Evolutionary conservation across 257 asterid species (phyloP).

Genomic region (Solanum virginianum): DNA sequence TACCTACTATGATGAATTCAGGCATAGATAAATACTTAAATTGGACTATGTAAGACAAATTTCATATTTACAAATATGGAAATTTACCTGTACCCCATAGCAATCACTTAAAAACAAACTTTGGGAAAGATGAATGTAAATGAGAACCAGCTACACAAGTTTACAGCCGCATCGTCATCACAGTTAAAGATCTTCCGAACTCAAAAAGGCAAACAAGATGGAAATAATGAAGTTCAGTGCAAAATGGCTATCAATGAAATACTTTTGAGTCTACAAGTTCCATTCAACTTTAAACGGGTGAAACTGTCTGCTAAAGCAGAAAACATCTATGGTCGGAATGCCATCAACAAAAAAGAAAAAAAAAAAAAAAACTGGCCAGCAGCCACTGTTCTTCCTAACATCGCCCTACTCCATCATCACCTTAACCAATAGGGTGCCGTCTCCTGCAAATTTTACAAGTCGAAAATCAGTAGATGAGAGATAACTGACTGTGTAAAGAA

Average conservation of each 20-base stretch:
- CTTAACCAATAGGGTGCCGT: constrained; percentile 77
- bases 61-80: neutral
- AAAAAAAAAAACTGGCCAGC: constrained; percentile 14
- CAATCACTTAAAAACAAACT: neutral
- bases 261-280: constrained; percentile 3
- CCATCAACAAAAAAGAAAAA: constrained; percentile 1
- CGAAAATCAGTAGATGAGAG: neutral
- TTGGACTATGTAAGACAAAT: neutral
- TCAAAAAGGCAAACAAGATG: neutral
- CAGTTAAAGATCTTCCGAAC: constrained; percentile 14
- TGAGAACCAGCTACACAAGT: neutral
- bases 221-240: constrained; percentile 3
- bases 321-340: constrained; percentile 2
- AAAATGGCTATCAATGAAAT: neutral
- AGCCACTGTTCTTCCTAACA: constrained; percentile 15
- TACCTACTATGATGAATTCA: no score
- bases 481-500: neutral
- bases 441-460: constrained; percentile 41
- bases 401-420: constrained; percentile 6
- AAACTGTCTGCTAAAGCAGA: neutral
- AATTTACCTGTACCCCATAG: neutral
- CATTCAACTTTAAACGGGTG: neutral
- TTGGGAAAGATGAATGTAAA: neutral
- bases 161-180: constrained; percentile 15
- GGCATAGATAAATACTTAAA: neutral